A percentile compares a stretch with the other conserved stretches of the same genome.
Conservation (phyloP, 495 filamentous ascomycete species). For the Penicillium silybi region DNA sequence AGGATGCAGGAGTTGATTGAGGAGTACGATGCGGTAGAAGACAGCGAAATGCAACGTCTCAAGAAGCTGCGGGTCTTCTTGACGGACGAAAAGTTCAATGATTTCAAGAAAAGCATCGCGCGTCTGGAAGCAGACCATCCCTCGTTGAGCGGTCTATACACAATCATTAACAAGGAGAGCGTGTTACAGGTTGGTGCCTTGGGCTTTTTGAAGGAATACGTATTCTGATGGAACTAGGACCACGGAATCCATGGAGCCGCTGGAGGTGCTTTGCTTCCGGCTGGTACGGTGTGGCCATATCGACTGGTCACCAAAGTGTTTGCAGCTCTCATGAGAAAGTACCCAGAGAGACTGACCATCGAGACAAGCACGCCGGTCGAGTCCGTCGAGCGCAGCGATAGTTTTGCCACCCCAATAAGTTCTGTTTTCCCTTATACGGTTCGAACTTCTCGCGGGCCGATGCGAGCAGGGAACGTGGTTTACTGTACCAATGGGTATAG, state of each 20-base stretch:
- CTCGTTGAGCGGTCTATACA: constrained; percentile 25
- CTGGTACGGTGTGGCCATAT: constrained; percentile 71
- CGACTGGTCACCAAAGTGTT: constrained; percentile 69
- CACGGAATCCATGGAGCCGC: constrained; percentile 42
- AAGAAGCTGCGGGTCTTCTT: constrained; percentile 30
- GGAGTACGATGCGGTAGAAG: constrained; percentile 22
- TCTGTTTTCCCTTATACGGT: constrained; percentile 32
- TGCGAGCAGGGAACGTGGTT: constrained; percentile 55
- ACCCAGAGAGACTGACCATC: constrained; percentile 56
- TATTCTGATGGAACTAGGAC: constrained; percentile 3
- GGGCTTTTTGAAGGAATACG: background rate
- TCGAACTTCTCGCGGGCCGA: constrained; percentile 59
- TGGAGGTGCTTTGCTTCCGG: constrained; percentile 42
- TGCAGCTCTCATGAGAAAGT: constrained; percentile 47
- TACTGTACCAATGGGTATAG: constrained; percentile 79
- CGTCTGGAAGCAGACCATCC: constrained; percentile 26
- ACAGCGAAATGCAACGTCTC: constrained; percentile 24
- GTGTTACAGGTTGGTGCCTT: constrained; percentile 13
- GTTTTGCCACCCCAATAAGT: constrained; percentile 1
- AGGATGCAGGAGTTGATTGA: constrained; percentile 25
- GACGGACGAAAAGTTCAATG: constrained; percentile 17
- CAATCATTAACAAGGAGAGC: constrained; percentile 19
- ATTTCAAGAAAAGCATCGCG: constrained; percentile 23
- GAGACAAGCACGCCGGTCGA: constrained; percentile 73
- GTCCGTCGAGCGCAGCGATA: constrained; percentile 15